phyloP scores from a whole-genome alignment of 2,329 filamentous ascomycete species.

The Arthrobotrys iridis region DNA sequence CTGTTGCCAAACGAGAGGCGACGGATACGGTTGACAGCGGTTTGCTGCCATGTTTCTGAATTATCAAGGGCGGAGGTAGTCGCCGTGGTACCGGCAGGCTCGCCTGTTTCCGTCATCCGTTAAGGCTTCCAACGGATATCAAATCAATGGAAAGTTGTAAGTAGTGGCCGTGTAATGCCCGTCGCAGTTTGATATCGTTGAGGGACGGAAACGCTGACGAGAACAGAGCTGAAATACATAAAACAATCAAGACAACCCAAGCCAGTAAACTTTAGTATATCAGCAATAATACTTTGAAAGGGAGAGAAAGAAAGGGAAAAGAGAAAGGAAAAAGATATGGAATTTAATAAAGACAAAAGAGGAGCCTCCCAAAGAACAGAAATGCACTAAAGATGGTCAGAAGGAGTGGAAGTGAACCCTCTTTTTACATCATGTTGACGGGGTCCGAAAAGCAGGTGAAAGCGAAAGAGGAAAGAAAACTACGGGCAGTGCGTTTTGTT shows the following conservation, averaged over 20 bases:
- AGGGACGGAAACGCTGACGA: slow-evolving; percentile 12
- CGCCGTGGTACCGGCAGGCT: slow-evolving; percentile 10
- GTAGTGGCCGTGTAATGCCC: too few species aligned
- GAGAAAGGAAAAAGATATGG: neutral
- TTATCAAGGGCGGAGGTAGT: slow-evolving; percentile 34
- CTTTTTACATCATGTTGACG: slow-evolving; percentile 17
- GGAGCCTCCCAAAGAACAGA: neutral
- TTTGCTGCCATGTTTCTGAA: slow-evolving; percentile 40
- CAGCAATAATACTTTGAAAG: neutral
- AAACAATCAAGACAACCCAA: slow-evolving; percentile 10
- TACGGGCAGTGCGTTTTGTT: slow-evolving; percentile 29
- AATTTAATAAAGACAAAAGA: neutral
- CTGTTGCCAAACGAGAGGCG: slow-evolving; percentile 43
- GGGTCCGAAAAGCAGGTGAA: slow-evolving; percentile 32
- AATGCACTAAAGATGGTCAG: neutral
- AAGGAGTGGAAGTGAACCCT: slow-evolving; percentile 14
- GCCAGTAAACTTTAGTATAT: neutral
- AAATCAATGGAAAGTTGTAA: neutral
- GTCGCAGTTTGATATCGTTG: slow-evolving; percentile 1
- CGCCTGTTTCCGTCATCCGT: slow-evolving; percentile 16
- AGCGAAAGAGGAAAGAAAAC: slow-evolving; percentile 24
- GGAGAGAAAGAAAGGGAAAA: slow-evolving; percentile 22
- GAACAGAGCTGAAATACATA: neutral
- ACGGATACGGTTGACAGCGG: slow-evolving; percentile 53
- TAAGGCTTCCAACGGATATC: slow-evolving; percentile 16